Evolutionary conservation across 306 rosid species (phyloP).

Genomic region (Casuarina cunninghamiana): DNA sequence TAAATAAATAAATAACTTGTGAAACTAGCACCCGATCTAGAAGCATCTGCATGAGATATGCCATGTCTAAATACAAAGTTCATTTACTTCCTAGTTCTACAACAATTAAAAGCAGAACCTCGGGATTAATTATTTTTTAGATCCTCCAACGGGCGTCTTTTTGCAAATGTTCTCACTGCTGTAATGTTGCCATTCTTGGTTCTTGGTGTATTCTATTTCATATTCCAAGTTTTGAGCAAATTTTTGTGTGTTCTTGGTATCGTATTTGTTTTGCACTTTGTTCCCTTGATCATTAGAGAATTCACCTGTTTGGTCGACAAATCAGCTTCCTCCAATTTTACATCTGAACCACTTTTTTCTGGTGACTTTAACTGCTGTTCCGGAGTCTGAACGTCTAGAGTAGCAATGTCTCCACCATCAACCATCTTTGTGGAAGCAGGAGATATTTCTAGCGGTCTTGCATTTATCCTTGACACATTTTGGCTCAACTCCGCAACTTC

Average conservation of each 20-base stretch:
- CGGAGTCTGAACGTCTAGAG: neutral
- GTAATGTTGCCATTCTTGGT: constrained; percentile 11
- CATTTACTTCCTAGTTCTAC: neutral
- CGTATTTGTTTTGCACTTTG: neutral
- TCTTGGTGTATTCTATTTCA: constrained; percentile 27
- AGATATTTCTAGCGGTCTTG: neutral
- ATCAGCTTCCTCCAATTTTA: neutral
- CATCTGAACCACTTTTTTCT: neutral
- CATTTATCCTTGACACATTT: neutral
- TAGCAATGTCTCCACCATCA: constrained; percentile 3
- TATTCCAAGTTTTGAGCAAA: neutral
- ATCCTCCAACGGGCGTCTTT: constrained; percentile 29
- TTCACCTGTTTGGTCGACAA: neutral
- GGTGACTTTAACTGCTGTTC: neutral
- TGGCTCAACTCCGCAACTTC: neutral
- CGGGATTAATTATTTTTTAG: constrained; percentile 8
- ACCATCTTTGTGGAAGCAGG: neutral
- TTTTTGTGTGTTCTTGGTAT: constrained; percentile 17
- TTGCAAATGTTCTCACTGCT: neutral
- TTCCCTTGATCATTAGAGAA: constrained; percentile 1
- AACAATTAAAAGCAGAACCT: neutral
- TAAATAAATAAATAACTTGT: neutral
- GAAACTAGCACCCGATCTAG: neutral
- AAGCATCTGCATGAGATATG: constrained; percentile 28
- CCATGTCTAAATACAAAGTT: neutral